phyloP scores from a whole-genome alignment of 345 rosid genomes.

The Gossypium thurberi region DNA sequence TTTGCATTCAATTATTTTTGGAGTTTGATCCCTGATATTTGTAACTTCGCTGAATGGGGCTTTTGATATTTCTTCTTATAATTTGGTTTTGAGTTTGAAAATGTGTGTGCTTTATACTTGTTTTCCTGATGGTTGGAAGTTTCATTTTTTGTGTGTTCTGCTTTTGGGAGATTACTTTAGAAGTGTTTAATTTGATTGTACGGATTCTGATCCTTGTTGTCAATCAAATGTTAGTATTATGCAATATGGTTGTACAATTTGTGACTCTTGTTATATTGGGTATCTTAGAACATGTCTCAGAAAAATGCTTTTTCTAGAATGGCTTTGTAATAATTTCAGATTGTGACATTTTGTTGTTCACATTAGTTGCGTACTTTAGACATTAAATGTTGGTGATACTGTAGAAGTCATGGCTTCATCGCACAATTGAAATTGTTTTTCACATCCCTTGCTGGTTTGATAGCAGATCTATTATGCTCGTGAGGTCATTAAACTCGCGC shows the following conservation, averaged over 20 bases:
- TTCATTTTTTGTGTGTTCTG: not conserved
- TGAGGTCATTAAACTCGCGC: slow-evolving; percentile 1
- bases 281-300: slow-evolving; percentile 12
- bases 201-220: slow-evolving; percentile 9
- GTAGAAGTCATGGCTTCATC: not conserved
- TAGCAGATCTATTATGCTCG: not conserved
- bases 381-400: slow-evolving; percentile 13
- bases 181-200: slow-evolving; percentile 6
- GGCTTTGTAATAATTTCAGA: slow-evolving; percentile 7
- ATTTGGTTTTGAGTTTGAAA: not conserved
- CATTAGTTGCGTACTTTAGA: not conserved
- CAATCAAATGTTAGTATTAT: not conserved
- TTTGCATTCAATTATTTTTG: not conserved
- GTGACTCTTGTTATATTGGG: slow-evolving; percentile 10
- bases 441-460: slow-evolving; percentile 1
- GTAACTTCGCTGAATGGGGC: not conserved
- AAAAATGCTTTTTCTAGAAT: slow-evolving; percentile 1
- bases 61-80: not conserved
- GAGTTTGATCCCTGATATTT: slow-evolving; percentile 16
- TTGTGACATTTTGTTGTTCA: slow-evolving; percentile 8
- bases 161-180: not conserved
- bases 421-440: slow-evolving; percentile 3
- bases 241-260: slow-evolving; percentile 8
- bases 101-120: not conserved
- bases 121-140: slow-evolving; percentile 6